Conservation (phyloP, 1,139 yeast species). For the Meyerozyma athensensis region DNA sequence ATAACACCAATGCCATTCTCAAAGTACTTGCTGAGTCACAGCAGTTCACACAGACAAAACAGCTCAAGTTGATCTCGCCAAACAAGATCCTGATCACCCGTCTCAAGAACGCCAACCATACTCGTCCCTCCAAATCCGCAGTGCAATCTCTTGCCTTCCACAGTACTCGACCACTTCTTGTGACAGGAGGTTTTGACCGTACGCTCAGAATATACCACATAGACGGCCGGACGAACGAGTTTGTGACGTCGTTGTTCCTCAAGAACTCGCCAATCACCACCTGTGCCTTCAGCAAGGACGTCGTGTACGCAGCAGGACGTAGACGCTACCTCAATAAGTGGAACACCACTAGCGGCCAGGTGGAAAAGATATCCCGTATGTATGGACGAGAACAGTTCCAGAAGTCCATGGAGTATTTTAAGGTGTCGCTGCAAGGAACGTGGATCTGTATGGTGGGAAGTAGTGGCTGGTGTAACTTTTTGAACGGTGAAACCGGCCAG, state of each 20-base stretch:
- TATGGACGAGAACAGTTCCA: slow-evolving; percentile 89
- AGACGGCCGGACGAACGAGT: slow-evolving; percentile 81
- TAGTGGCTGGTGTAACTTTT: slow-evolving; percentile 84
- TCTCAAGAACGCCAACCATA: slow-evolving; percentile 79
- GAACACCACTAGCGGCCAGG: slow-evolving; percentile 71
- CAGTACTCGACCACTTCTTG: slow-evolving; percentile 72
- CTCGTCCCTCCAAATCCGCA: slow-evolving; percentile 66
- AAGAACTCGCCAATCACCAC: slow-evolving; percentile 76
- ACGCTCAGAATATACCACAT: slow-evolving; percentile 83
- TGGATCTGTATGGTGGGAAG: slow-evolving; percentile 76
- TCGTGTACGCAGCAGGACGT: slow-evolving; percentile 83
- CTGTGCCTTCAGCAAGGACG: slow-evolving; percentile 50
- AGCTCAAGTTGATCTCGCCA: slow-evolving; percentile 62
- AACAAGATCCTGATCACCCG: slow-evolving; percentile 68
- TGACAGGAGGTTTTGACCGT: slow-evolving; percentile 91
- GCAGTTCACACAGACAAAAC: slow-evolving; percentile 47
- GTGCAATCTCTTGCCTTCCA: slow-evolving; percentile 84
- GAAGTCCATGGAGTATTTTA: slow-evolving; percentile 82
- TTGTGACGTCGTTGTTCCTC: slow-evolving; percentile 78
- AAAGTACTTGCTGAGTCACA: slow-evolving; percentile 57
- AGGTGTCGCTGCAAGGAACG: slow-evolving; percentile 64
- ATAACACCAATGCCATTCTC: slow-evolving; percentile 53
- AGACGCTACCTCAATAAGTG: slow-evolving; percentile 89
- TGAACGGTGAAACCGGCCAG: slow-evolving; percentile 75
- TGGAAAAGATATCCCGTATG: slow-evolving; percentile 81